phyloP scores from a whole-genome alignment of 2,329 filamentous ascomycete species.

The Pseudogymnoascus sp. region DNA sequence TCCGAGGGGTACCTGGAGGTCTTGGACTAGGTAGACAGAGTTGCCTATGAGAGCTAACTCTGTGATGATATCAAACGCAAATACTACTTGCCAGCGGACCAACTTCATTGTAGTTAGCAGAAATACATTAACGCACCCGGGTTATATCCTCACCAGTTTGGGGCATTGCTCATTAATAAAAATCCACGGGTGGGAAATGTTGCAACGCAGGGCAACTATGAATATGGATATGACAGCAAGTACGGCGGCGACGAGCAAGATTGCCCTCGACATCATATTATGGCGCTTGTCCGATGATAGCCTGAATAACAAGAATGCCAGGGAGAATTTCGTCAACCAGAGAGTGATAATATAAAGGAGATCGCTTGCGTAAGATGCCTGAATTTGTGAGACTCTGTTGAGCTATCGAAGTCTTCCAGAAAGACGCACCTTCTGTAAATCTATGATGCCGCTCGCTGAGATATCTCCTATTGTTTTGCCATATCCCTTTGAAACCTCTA shows the following conservation, averaged over 20 bases:
- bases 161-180: slow-evolving; percentile 27
- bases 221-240: slow-evolving; percentile 35
- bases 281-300: slow-evolving; percentile 37
- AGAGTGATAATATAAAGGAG: slow-evolving; percentile 36
- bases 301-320: slow-evolving; percentile 37
- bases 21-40: slow-evolving; percentile 31
- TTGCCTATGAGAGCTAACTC: slow-evolving; percentile 33
- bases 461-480: slow-evolving; percentile 30
- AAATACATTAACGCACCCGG: neutral
- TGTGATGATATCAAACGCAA: slow-evolving; percentile 33
- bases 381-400: neutral
- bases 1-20: slow-evolving; percentile 31
- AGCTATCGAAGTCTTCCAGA: neutral
- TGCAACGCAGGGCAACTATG: slow-evolving; percentile 35
- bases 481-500: slow-evolving; percentile 33
- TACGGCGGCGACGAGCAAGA: slow-evolving; percentile 31
- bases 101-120: slow-evolving; percentile 22
- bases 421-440: slow-evolving; percentile 32
- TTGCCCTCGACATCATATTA: slow-evolving; percentile 29
- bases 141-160: slow-evolving; percentile 26
- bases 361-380: slow-evolving; percentile 34
- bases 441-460: slow-evolving; percentile 13
- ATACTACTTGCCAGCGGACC: slow-evolving; percentile 33
- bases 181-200: slow-evolving; percentile 32
- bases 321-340: slow-evolving; percentile 37